Percentiles rank a stretch among this genome's conserved stretches.
Evolutionary conservation across 2,329 filamentous ascomycete species (phyloP).

Genomic region (Ophiostoma himal-ulmi): DNA sequence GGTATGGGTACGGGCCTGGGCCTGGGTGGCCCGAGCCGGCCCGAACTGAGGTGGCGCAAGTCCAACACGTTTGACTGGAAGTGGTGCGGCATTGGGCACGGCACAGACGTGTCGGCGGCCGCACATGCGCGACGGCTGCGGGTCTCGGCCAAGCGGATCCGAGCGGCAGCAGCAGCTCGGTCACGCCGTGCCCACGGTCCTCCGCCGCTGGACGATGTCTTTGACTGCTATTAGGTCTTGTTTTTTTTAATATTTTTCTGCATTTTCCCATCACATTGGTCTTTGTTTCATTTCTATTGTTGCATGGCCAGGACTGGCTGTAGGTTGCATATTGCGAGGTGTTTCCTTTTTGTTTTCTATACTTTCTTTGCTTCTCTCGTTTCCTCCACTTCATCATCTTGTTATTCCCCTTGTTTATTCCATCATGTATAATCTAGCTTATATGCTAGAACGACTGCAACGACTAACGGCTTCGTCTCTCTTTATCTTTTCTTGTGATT

Average conservation of each 20-base stretch:
- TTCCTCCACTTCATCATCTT: neutral
- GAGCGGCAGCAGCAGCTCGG: neutral
- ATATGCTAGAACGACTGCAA: neutral
- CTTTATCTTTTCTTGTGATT: neutral
- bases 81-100: constrained; percentile 4
- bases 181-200: neutral
- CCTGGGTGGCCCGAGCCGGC: neutral
- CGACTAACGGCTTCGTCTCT: neutral
- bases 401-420: neutral
- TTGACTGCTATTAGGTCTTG: neutral
- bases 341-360: neutral
- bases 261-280: neutral
- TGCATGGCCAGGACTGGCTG: neutral
- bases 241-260: neutral
- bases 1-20: too few species aligned
- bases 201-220: neutral
- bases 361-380: neutral
- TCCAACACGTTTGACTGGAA: constrained; percentile 21
- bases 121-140: constrained; percentile 4
- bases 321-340: neutral
- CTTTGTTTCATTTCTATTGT: neutral
- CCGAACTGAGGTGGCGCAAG: constrained; percentile 6
- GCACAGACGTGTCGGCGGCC: neutral
- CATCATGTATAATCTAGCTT: neutral
- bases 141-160: neutral